phyloP scores from a whole-genome alignment of 495 filamentous ascomycete species.

The Daldinia decipiens region DNA sequence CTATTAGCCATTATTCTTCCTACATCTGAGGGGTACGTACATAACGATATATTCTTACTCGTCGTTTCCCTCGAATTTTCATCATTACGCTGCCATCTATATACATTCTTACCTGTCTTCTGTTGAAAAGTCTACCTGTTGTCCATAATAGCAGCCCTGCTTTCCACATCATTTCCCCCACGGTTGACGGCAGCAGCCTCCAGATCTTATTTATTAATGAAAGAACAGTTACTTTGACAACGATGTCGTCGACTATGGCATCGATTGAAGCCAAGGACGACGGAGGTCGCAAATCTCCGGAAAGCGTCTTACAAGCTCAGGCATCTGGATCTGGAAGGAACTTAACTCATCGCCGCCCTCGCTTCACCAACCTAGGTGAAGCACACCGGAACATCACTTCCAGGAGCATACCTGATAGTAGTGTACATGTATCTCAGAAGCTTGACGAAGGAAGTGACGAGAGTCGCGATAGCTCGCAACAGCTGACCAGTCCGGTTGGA shows the following conservation, averaged over 20 bases:
- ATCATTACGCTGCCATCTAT: neutral
- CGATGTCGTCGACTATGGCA: neutral
- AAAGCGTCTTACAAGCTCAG: neutral
- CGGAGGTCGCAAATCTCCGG: neutral
- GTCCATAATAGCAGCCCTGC: too few relatives aligned
- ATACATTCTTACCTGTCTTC: neutral
- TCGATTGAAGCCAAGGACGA: conserved; percentile 11
- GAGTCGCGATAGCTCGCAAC: neutral
- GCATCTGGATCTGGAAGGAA: neutral
- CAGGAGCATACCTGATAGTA: neutral
- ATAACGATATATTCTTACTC: neutral
- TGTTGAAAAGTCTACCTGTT: neutral
- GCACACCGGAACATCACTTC: conserved; percentile 37
- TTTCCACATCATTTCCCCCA: too few relatives aligned
- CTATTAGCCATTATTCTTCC: neutral
- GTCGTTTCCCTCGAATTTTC: neutral
- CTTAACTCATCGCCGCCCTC: conserved; percentile 18
- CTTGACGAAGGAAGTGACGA: neutral
- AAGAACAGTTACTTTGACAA: neutral
- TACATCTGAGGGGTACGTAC: neutral
- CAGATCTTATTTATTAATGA: conserved; percentile 2
- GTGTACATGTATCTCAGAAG: neutral
- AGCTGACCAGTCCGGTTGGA: neutral
- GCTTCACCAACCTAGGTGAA: conserved; percentile 35
- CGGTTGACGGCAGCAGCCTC: too few relatives aligned